These are phyloP conservation scores for Clathrus columnatus DNA, from an alignment of 768 basidiomycete species.

Conservation along the genomic window DNA sequence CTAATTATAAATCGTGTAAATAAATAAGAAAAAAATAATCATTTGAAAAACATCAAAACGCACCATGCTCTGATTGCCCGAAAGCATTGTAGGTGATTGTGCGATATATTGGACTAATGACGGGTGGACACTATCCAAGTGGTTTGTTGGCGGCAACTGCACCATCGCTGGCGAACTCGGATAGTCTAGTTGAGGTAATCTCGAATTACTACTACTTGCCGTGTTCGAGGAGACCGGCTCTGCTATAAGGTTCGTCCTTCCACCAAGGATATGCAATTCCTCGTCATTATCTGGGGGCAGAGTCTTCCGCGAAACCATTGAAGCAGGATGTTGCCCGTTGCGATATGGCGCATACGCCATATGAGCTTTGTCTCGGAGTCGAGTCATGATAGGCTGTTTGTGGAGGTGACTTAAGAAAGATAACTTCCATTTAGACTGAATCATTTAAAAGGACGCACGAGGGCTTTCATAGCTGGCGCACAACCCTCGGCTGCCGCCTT, in stretches of 20 bases:
- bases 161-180: constrained; percentile 7
- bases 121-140: constrained; percentile 10
- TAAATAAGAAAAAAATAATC: neutral
- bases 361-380: constrained; percentile 58
- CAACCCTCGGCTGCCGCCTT: constrained; percentile 47
- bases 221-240: constrained; percentile 12
- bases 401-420: neutral
- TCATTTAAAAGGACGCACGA: constrained; percentile 41
- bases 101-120: constrained; percentile 9
- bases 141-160: constrained; percentile 8
- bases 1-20: neutral
- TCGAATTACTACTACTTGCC: neutral
- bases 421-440: neutral
- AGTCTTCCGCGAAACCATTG: constrained; percentile 32
- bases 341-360: constrained; percentile 45
- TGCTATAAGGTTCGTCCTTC: constrained; percentile 55
- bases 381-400: constrained; percentile 53
- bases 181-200: neutral
- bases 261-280: constrained; percentile 55
- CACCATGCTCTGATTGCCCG: neutral
- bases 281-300: constrained; percentile 42
- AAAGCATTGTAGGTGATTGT: neutral
- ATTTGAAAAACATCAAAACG: neutral
- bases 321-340: constrained; percentile 21
- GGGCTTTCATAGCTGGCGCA: constrained; percentile 49